Evolutionary conservation across 2,329 filamentous ascomycete genomes (phyloP), one percentile per base, ranked within the genome.

Genomic region (Dothistroma septosporum): DNA sequence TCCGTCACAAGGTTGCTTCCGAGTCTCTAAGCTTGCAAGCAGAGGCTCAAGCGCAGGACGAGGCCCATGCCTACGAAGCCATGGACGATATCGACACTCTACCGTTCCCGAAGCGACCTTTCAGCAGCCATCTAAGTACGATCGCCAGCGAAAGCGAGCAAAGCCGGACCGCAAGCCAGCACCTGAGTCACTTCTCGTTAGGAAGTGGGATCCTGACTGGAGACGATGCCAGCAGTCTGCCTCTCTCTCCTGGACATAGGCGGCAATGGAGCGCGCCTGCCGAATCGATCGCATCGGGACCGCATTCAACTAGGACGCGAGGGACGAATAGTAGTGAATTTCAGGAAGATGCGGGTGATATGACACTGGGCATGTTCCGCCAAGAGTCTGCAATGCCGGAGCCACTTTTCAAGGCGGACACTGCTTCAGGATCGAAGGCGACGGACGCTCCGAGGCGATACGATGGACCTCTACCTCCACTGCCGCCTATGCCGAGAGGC

Each of bases 141-240:
- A 75, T 75, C 53, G 71, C 71, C 9, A 75, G 73, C 61, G 71
- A 72, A 56, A 74, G 72, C 53, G 71, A 71, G 48, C 59, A 60
- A 11, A 69, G 69, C 50, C 54, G 68, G 54, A 63, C 59, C 14
- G 64, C 61, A 31, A 71, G 67, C 55, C 69, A 66, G 28, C 69
- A 70, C 44, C 60, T 71, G 47, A 73, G 71, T 53, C 70, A 73
- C 49, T 73, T 73, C 61, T 73, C 70, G 1, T 60, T 69, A 14
- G 71, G 70, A 9, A 73, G 70, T 57, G 72, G 70, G 19, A 69
- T 72, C 9, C 53, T 70, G 60, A 73, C 70, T 19, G 69, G 68
- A 16, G 70, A 73, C 57, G 69, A 71, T 48, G 58, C 66, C 28
- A 70, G 68, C 57, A 68, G 65, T 53, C 66, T 66, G 22, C 67